Percentiles rank a stretch among this genome's conserved stretches.
phyloP scores from a whole-genome alignment of 2,329 filamentous ascomycete genomes.

The Penicillium sp. region DNA sequence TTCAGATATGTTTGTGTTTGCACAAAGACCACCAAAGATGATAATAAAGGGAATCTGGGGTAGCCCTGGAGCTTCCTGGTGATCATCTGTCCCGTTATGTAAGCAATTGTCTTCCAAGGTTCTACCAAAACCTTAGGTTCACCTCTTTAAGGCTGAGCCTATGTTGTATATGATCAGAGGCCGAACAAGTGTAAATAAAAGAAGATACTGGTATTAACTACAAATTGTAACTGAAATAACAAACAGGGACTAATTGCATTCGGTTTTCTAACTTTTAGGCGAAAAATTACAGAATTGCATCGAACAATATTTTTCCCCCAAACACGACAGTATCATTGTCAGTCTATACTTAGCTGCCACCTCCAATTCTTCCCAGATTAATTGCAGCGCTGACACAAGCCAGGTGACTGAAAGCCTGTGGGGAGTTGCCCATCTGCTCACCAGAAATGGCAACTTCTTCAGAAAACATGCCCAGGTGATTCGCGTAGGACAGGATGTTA shows the following conservation, averaged over 20 bases:
- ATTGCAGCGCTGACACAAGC: slow-evolving; percentile 74
- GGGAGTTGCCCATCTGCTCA: slow-evolving; percentile 76
- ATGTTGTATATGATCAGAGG: too few species aligned
- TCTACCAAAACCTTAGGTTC: too few species aligned
- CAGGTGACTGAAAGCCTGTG: slow-evolving; percentile 74
- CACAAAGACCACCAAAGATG: background rate
- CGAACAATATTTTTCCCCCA: background rate
- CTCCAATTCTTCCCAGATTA: slow-evolving; percentile 59
- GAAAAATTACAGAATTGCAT: background rate
- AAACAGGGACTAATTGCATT: background rate
- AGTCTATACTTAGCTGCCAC: background rate
- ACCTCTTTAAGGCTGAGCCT: too few species aligned
- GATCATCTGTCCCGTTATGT: background rate
- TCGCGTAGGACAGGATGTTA: slow-evolving; percentile 73
- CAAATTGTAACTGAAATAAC: background rate
- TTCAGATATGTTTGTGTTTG: background rate
- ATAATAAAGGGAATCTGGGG: slow-evolving; percentile 5
- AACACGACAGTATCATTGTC: background rate
- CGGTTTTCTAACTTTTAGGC: background rate
- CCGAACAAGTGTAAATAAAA: too few species aligned
- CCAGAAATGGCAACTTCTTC: slow-evolving; percentile 73
- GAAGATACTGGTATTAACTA: too few species aligned
- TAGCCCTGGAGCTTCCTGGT: background rate
- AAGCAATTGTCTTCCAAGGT: too few species aligned
- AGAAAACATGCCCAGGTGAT: slow-evolving; percentile 74